These are phyloP conservation scores for Pichia insulana DNA, from an alignment of 805 yeast species.

Conservation along the genomic window DNA sequence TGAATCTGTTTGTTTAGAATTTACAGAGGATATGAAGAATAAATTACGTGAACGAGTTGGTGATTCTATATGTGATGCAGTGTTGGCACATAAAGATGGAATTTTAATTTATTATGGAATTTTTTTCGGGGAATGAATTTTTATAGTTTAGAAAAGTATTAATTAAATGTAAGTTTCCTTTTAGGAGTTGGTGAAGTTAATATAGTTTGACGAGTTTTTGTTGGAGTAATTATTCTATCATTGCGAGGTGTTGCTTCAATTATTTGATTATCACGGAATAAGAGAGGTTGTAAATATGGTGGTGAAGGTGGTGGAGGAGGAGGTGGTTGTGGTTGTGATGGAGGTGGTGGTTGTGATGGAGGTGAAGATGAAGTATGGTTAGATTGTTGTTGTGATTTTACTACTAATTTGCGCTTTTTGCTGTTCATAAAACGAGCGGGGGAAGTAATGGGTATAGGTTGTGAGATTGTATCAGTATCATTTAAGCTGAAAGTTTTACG, in stretches of 20 bases:
- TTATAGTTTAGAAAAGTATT: conserved; percentile 4
- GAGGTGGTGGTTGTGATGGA: not conserved
- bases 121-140: conserved; percentile 53
- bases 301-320: not conserved
- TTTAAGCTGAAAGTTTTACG: conserved; percentile 29
- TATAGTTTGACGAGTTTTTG: not conserved
- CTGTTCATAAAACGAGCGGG: conserved; percentile 11
- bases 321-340: not conserved
- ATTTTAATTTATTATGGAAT: conserved; percentile 51
- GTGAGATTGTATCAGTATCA: conserved; percentile 6
- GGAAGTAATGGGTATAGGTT: not conserved
- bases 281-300: not conserved
- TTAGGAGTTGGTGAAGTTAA: conserved; percentile 13
- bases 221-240: not conserved
- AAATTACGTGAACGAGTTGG: conserved; percentile 58
- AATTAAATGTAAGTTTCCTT: conserved; percentile 18
- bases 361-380: not conserved
- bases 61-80: conserved; percentile 39
- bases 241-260: conserved; percentile 20
- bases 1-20: conserved; percentile 22
- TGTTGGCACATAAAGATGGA: conserved; percentile 42
- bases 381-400: conserved; percentile 20
- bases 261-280: conserved; percentile 5
- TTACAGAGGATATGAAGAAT: conserved; percentile 19
- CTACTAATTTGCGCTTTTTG: conserved; percentile 14